Evolutionary conservation across 805 yeast genomes (phyloP).

Genomic region (Saccharomycopsis sp.): DNA sequence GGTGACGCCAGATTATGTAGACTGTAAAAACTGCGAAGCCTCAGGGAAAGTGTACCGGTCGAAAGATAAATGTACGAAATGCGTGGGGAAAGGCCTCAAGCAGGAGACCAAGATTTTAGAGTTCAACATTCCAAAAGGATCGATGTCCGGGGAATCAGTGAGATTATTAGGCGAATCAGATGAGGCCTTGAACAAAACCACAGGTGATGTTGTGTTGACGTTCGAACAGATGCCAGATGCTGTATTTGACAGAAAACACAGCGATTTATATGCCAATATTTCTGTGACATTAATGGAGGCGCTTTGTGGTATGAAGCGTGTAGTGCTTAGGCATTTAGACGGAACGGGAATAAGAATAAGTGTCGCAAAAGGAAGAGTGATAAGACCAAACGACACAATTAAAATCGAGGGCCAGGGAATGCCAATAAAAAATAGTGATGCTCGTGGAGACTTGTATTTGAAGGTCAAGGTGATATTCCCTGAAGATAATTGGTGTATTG

Average conservation of each 20-base stretch:
- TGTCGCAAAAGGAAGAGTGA: conserved; percentile 71
- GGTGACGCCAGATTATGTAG: conserved; percentile 52
- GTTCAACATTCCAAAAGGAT: conserved; percentile 70
- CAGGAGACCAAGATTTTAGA: conserved; percentile 70
- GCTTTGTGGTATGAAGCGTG: conserved; percentile 68
- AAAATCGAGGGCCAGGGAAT: conserved; percentile 72
- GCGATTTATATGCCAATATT: conserved; percentile 57
- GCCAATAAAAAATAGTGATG: conserved; percentile 47
- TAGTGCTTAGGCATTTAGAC: conserved; percentile 68
- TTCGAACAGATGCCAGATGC: conserved; percentile 44
- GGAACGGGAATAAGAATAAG: conserved; percentile 62
- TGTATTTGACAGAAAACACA: conserved; percentile 47
- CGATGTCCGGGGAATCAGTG: conserved; percentile 53
- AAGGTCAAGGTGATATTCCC: conserved; percentile 76
- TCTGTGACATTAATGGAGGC: conserved; percentile 71
- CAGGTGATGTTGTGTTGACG: conserved; percentile 74
- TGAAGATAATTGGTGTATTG: conserved; percentile 75
- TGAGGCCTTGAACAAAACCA: conserved; percentile 58
- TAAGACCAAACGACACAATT: conserved; percentile 68
- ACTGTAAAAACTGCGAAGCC: conserved; percentile 68
- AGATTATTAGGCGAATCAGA: conserved; percentile 68
- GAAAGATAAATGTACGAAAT: conserved; percentile 72
- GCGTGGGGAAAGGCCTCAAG: conserved; percentile 56
- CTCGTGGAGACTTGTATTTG: conserved; percentile 65
- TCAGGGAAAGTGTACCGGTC: conserved; percentile 51